phyloP scores from a whole-genome alignment of 2,329 filamentous ascomycete species.

The Exophiala sp. region DNA sequence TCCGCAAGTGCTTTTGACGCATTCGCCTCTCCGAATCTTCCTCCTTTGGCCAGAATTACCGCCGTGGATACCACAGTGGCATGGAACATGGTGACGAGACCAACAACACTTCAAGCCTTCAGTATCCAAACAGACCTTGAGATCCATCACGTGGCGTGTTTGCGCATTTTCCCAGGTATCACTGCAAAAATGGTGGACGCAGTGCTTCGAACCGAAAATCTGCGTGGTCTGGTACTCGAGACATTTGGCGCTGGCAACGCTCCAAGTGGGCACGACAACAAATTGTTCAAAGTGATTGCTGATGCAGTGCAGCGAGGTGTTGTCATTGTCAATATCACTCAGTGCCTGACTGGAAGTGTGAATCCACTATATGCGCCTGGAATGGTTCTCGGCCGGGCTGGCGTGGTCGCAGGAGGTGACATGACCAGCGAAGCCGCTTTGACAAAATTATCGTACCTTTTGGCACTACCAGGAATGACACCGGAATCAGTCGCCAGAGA shows the following conservation, averaged over 20 bases:
- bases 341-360: slow-evolving; percentile 73
- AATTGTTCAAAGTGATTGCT: slow-evolving; percentile 72
- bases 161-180: slow-evolving; percentile 89
- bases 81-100: slow-evolving; percentile 73
- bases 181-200: slow-evolving; percentile 90
- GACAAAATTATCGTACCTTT: slow-evolving; percentile 83
- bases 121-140: slow-evolving; percentile 70
- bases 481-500: slow-evolving; percentile 62
- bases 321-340: slow-evolving; percentile 85
- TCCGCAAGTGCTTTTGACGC: slow-evolving; percentile 82
- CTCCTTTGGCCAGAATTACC: slow-evolving; percentile 76
- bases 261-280: slow-evolving; percentile 74
- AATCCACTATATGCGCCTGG: slow-evolving; percentile 74
- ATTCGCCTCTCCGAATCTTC: slow-evolving; percentile 82
- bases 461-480: slow-evolving; percentile 64
- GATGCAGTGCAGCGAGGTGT: slow-evolving; percentile 75
- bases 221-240: slow-evolving; percentile 80
- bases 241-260: slow-evolving; percentile 93
- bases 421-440: slow-evolving; percentile 80
- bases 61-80: slow-evolving; percentile 76
- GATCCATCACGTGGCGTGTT: slow-evolving; percentile 82
- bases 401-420: slow-evolving; percentile 71
- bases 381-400: slow-evolving; percentile 73
- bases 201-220: slow-evolving; percentile 69
- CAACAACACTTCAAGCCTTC: slow-evolving; percentile 71